Conservation (phyloP, 1,139 yeast species). For the Komagataea norvegica region DNA sequence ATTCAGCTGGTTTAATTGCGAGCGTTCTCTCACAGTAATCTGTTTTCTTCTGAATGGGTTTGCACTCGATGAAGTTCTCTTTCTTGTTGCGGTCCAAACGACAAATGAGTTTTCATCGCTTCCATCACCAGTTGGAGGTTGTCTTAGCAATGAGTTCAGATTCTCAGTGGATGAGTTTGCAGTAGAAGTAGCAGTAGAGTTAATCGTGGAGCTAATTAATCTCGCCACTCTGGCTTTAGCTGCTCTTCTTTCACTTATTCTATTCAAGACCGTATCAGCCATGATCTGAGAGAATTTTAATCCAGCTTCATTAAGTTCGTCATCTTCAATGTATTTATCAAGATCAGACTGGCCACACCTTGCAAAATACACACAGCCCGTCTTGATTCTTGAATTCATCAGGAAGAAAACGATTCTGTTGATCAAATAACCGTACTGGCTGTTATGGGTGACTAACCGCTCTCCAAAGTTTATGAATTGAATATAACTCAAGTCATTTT, state of each 20-base stretch:
- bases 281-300: slow-evolving; percentile 46
- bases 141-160: slow-evolving; percentile 21
- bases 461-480: slow-evolving; percentile 92
- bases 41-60: slow-evolving; percentile 56
- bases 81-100: slow-evolving; percentile 91
- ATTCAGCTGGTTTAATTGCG: slow-evolving; percentile 80
- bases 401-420: slow-evolving; percentile 86
- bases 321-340: slow-evolving; percentile 47
- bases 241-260: slow-evolving; percentile 27
- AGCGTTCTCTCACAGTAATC: slow-evolving; percentile 63
- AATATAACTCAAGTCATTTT: slow-evolving; percentile 61
- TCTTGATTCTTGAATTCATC: slow-evolving; percentile 80
- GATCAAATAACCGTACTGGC: slow-evolving; percentile 81
- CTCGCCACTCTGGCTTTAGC: slow-evolving; percentile 4
- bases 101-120: slow-evolving; percentile 40
- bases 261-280: slow-evolving; percentile 28
- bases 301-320: slow-evolving; percentile 61
- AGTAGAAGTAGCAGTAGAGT: slow-evolving; percentile 6
- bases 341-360: slow-evolving; percentile 60
- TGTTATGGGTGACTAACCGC: slow-evolving; percentile 70
- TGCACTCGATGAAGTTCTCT: slow-evolving; percentile 79
- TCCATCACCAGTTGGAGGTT: slow-evolving; percentile 32
- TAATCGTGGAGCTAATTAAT: slow-evolving; percentile 6
- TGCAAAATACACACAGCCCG: slow-evolving; percentile 85
- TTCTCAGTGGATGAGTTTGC: slow-evolving; percentile 16